phyloP scores from a whole-genome alignment of 176 grass and related monocot genomes.

The Oryza longistaminata region DNA sequence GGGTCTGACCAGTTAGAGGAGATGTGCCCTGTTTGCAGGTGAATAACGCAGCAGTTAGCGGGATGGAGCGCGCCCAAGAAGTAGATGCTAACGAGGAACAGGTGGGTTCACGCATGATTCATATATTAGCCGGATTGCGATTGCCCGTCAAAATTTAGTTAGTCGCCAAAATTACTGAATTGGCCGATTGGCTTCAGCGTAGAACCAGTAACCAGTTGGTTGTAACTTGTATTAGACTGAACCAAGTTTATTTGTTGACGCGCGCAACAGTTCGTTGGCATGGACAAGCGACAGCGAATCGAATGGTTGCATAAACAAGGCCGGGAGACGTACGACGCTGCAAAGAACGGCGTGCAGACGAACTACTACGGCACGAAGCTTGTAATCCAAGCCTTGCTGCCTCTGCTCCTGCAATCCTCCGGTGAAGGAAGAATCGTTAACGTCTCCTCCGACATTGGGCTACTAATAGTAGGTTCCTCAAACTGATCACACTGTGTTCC shows the following conservation, averaged over 20 bases:
- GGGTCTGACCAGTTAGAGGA: background rate
- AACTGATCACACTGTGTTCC: background rate
- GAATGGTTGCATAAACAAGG: background rate
- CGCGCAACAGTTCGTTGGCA: slow-evolving; percentile 25
- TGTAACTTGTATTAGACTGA: background rate
- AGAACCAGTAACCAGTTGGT: too few species aligned
- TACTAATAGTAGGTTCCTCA: background rate
- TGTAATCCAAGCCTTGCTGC: background rate
- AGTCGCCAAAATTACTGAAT: background rate
- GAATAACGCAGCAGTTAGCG: slow-evolving; percentile 44
- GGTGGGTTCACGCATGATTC: background rate
- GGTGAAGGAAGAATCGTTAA: background rate
- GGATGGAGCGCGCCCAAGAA: background rate
- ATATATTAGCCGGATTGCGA: background rate
- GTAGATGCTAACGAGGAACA: background rate
- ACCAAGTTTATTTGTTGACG: background rate
- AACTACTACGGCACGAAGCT: slow-evolving; percentile 11
- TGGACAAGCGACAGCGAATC: background rate
- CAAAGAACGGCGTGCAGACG: background rate
- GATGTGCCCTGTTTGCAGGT: slow-evolving; percentile 19
- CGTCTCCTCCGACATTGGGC: background rate
- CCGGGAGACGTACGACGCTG: background rate
- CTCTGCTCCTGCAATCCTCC: background rate
- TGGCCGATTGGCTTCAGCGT: too few species aligned
- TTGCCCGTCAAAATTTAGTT: background rate